Conservation (phyloP, 2,329 filamentous ascomycete genomes). For the Onygena corvina region DNA sequence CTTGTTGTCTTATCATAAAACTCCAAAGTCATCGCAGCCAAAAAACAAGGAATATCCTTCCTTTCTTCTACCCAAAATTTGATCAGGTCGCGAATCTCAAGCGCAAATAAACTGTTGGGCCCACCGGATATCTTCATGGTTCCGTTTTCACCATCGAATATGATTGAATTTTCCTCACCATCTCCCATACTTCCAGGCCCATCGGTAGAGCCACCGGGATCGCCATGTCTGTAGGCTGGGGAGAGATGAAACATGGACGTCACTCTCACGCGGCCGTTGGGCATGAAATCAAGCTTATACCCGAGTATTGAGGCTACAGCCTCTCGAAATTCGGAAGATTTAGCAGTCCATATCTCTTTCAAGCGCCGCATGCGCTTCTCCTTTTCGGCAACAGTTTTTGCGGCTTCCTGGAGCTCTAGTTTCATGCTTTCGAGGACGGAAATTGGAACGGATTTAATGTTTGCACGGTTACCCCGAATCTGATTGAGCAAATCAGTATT, state of each 20-base stretch:
- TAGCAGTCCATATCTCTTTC: conserved; percentile 84
- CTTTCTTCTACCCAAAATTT: conserved; percentile 93
- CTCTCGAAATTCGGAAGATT: conserved; percentile 89
- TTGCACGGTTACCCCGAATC: conserved; percentile 42
- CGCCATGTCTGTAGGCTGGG: conserved; percentile 33
- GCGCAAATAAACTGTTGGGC: conserved; percentile 71
- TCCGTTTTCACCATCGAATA: conserved; percentile 86
- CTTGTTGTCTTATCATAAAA: conserved; percentile 60
- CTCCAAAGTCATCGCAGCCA: conserved; percentile 82
- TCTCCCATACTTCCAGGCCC: conserved; percentile 35
- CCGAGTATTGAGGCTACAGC: conserved; percentile 84
- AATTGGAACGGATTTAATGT: conserved; percentile 56
- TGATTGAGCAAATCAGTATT: conserved; percentile 72
- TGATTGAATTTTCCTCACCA: conserved; percentile 46
- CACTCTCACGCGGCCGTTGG: conserved; percentile 91
- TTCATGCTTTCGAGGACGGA: conserved; percentile 64
- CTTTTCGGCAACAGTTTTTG: conserved; percentile 53
- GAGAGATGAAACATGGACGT: conserved; percentile 74
- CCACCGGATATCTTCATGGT: conserved; percentile 98
- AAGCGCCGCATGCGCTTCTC: conserved; percentile 77
- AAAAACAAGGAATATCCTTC: conserved; percentile 84
- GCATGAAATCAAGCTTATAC: conserved; percentile 90
- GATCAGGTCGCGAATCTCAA: conserved; percentile 72
- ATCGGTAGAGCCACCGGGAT: conserved; percentile 49
- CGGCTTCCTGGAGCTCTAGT: conserved; percentile 60